Evolutionary conservation across 805 yeast genomes (phyloP), one percentile per base, ranked within the genome.

Genomic region (Starmerella potacharoeniae): DNA sequence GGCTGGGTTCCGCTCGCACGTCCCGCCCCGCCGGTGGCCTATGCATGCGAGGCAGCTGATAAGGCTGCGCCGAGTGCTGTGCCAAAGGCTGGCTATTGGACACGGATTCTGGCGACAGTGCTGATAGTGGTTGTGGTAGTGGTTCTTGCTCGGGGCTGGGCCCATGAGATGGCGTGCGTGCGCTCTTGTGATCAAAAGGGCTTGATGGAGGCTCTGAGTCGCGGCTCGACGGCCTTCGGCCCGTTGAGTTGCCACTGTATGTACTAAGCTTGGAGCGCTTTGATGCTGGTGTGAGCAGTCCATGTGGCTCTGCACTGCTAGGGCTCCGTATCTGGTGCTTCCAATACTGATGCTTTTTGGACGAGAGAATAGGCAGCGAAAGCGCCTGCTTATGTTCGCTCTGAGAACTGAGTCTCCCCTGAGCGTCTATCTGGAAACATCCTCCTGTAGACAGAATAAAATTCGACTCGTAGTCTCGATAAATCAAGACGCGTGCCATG

Each of bases 401-500:
- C 11, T 5, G 29, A 9, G 31, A 16, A 9, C 31, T 29, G n/a
- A 37, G 6, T 3, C 33, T 5, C 4, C 53, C 53, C 28, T 22
- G n/a, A 6, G 13, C 35, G 22, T 11, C 16, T 10, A 54, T 28
- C 8, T 30, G 7, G 31, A 58, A 58, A 6, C 31, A 35, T 2
- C 17, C 17, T 0, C 61, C 61, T 8, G 61, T 49, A 28, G 61
- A 57, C 16, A 57, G 34, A 35, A 42, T 51, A 6, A 22, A 31
- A 40, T 41, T 34, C 2, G 49, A 47, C 1, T 40, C 22, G 8
- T 5, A 10, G 34, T 47, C 50, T 31, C 37, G 40, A 46, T 48
- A 56, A 3, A 56, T 7, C 49, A 51, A 1, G 8, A 53, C 2
- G 4, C 57, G 30, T 9, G 36, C 54, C 42, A 41, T 45, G n/a